Evolutionary conservation across 1,284 basidiomycete species (phyloP).

Genomic region (Sanghuangporus baumii): DNA sequence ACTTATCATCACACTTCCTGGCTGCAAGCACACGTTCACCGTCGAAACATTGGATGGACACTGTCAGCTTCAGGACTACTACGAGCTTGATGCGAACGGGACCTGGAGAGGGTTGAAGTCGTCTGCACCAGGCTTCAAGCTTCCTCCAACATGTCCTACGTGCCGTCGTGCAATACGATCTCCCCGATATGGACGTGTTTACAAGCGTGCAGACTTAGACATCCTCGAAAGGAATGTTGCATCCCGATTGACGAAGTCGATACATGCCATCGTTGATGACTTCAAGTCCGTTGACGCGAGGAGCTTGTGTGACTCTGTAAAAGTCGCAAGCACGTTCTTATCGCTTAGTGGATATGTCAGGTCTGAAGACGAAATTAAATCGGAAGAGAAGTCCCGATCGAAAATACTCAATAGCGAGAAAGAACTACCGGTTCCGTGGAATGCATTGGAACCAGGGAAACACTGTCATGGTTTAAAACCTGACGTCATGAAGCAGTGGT

Average conservation of each 20-base stretch:
- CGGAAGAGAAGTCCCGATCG: conserved; percentile 1
- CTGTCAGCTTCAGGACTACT: conserved; percentile 49
- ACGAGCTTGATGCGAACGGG: conserved; percentile 31
- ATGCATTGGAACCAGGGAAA: conserved; percentile 25
- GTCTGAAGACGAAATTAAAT: neutral
- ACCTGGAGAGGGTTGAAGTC: conserved; percentile 38
- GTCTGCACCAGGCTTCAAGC: conserved; percentile 37
- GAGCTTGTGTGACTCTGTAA: neutral
- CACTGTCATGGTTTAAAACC: conserved; percentile 25
- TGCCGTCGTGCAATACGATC: conserved; percentile 47
- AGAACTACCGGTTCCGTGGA: conserved; percentile 18
- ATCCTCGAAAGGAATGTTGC: conserved; percentile 60
- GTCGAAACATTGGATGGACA: conserved; percentile 66
- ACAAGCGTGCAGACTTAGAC: conserved; percentile 56
- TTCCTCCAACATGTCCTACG: conserved; percentile 48
- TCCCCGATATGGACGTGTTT: conserved; percentile 52
- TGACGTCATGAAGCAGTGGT: conserved; percentile 33
- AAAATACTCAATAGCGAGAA: conserved; percentile 1
- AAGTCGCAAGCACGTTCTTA: neutral
- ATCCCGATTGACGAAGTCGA: conserved; percentile 40
- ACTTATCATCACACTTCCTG: conserved; percentile 52
- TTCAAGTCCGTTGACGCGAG: neutral
- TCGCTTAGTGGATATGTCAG: neutral
- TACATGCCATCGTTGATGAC: conserved; percentile 21
- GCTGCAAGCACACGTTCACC: conserved; percentile 64